Base-by-base conservation (phyloP, 1,284 basidiomycete species). In the Marasmius oreades region DNA sequence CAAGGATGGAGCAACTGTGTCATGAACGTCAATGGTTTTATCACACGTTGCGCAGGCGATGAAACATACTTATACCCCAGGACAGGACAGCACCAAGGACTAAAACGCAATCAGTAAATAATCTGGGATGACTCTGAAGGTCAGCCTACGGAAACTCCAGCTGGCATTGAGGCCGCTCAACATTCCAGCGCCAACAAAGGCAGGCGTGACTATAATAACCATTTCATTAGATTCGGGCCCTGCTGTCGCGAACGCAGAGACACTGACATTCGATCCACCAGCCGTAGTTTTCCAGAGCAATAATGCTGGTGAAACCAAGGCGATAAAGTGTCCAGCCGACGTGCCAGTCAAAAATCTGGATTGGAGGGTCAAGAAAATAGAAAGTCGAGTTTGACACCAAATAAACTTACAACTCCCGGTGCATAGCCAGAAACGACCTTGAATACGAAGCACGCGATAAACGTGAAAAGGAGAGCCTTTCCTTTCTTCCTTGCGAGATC, bases 131-230 rank as follows among this genome's bases (percentile, higher is more conserved):
- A 45, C 3, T 34, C 18, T 20, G 34, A 45, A 33, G 43, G 16
- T 14, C 8, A 12, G 67, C 76, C 55, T 61, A 80, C 80, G 73
- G 75, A 86, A 88, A 64, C 84, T 84, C 74, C 77, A 84, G 45
- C 79, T 82, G 2, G 85, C 80, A 61, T 87, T 88, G 63, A 86
- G 69, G 52, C 85, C 85, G 55, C 78, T 80, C 52, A 88, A 75
- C 79, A 85, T 82, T 51, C 86, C 86, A 54, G 80, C 82, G 58
- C 84, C 85, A 59, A 82, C 77, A 74, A 88, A 89, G 11, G 86
- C 86, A 26, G 85, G 85, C 0, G 84, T 87, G 62, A 82, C 77
- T 77, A 65, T 57, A 48, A 63, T 58, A 39, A 58, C 53, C 1
- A 33, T 55, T 64, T 62, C 63, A 34, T 24, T 53, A 44, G 51